Base-by-base conservation (phyloP, 768 basidiomycete species). In the Kwoniella sp. region DNA sequence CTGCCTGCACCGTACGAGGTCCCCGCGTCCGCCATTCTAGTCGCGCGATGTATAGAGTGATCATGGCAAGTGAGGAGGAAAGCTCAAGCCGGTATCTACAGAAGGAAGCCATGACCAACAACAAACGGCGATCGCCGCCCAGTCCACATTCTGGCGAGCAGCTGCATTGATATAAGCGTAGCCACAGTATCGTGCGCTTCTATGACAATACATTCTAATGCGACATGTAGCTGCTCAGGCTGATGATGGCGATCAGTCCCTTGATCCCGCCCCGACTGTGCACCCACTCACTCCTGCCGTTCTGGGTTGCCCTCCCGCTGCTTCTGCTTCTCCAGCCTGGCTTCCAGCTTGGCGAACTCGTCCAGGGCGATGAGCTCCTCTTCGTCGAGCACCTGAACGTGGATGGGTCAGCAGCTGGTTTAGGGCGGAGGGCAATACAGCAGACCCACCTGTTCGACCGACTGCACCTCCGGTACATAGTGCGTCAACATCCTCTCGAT, bases 401-500 rank as follows among this genome's bases (percentile, higher is more conserved):
- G 8, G 6, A 41, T 28, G 23, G 17, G 20, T 27, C 10, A 19
- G 25, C 3, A 33, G 23, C 32, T 27, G 12, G 20, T n/a, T 20
- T 19, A 34, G 32, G 17, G 2, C 5, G 11, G 20, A 37, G 46
- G 23, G 32, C 3, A 49, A 25, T 27, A 3, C 6, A 42, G 15
- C 12, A 29, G 32, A 23, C 75, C 60, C 25, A 75, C 74, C 74
- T 74, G 74, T 53, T 75, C 73, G 3, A 75, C 74, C 6, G 58
- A 38, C 50, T 74, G 58, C 20, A 75, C 74, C 43, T 75, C 74
- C 1, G 93, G 93, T 47, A 99, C 89, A 69, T 98, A 98, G 76
- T 98, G 93, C 89, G 89, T 91, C 65, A 99, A 77, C 95, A 99
- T 98, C 58, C 95, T 80, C 77, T 99, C 95, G 46, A 99, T 96